Evolutionary conservation across 2,329 filamentous ascomycete genomes (phyloP).

Genomic region (Parasarocladium wereldwijsianum): DNA sequence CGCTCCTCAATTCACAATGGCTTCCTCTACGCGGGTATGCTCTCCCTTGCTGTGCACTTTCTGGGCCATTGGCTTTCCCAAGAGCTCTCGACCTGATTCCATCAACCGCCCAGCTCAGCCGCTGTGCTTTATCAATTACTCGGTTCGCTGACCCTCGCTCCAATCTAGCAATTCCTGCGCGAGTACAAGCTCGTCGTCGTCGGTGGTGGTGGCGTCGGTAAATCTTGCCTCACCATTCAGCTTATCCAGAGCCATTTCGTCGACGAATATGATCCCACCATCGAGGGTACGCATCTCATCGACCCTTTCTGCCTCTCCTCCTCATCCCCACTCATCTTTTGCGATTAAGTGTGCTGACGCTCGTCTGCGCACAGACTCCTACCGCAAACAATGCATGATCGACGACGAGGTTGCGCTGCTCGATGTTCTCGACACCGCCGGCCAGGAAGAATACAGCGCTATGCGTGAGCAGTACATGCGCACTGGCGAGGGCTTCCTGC

Average conservation of each 20-base stretch:
- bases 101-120: no score
- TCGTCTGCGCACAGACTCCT: slow-evolving; percentile 55
- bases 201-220: slow-evolving; percentile 94
- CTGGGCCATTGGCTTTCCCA: no score
- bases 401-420: slow-evolving; percentile 96
- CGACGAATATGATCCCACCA: slow-evolving; percentile 98
- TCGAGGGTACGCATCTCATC: slow-evolving; percentile 59
- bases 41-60: background rate
- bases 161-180: slow-evolving; percentile 52
- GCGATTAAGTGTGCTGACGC: slow-evolving; percentile 3
- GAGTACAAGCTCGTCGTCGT: slow-evolving; percentile 96
- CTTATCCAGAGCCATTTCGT: slow-evolving; percentile 94
- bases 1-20: slow-evolving; percentile 2
- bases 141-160: slow-evolving; percentile 6
- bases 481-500: slow-evolving; percentile 91
- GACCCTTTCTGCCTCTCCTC: background rate
- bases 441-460: slow-evolving; percentile 97
- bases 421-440: slow-evolving; percentile 94
- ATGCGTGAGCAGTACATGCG: slow-evolving; percentile 99
- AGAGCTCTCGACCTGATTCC: no score
- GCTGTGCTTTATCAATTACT: no score
- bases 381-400: slow-evolving; percentile 98
- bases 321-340: background rate
- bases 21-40: slow-evolving; percentile 3
- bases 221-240: slow-evolving; percentile 98